Evolutionary conservation across 805 yeast genomes (phyloP).

Genomic region (Suhomyces faveliae): DNA sequence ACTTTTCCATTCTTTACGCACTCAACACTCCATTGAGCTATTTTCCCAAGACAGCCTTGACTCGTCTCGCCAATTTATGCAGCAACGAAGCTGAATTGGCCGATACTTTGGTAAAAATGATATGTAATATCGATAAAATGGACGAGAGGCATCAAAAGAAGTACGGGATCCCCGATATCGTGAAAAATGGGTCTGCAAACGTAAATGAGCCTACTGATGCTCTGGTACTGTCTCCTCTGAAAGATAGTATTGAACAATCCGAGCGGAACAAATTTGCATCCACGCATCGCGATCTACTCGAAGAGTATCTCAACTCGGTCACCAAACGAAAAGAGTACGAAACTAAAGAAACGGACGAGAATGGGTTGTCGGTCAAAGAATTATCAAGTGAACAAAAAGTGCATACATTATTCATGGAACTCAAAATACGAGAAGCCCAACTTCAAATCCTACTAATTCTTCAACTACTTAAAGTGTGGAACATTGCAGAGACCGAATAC

Average conservation of each 20-base stretch:
- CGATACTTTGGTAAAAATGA: slow-evolving; percentile 28
- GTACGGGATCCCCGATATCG: slow-evolving; percentile 21
- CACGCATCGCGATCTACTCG: slow-evolving; percentile 20
- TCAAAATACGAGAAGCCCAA: slow-evolving; percentile 57
- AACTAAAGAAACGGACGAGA: neutral
- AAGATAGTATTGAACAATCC: slow-evolving; percentile 3
- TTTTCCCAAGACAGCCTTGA: slow-evolving; percentile 50
- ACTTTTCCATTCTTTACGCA: slow-evolving; percentile 37
- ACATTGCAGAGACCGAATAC: slow-evolving; percentile 35
- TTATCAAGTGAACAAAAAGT: slow-evolving; percentile 16
- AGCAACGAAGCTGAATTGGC: slow-evolving; percentile 17
- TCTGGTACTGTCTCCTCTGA: neutral
- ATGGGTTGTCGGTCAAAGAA: slow-evolving; percentile 3
- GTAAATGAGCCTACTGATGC: no score
- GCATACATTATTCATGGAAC: slow-evolving; percentile 31
- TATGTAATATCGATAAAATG: slow-evolving; percentile 36
- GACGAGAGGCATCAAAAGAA: slow-evolving; percentile 42
- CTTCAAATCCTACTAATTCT: slow-evolving; percentile 49
- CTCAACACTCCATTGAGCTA: slow-evolving; percentile 40
- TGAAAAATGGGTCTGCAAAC: neutral
- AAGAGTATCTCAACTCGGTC: slow-evolving; percentile 9
- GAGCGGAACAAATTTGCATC: slow-evolving; percentile 20
- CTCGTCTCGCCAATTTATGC: slow-evolving; percentile 47
- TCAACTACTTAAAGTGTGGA: slow-evolving; percentile 41
- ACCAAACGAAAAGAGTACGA: neutral